Conservation (phyloP, 768 basidiomycete species). For the Kondoa subrosea region DNA sequence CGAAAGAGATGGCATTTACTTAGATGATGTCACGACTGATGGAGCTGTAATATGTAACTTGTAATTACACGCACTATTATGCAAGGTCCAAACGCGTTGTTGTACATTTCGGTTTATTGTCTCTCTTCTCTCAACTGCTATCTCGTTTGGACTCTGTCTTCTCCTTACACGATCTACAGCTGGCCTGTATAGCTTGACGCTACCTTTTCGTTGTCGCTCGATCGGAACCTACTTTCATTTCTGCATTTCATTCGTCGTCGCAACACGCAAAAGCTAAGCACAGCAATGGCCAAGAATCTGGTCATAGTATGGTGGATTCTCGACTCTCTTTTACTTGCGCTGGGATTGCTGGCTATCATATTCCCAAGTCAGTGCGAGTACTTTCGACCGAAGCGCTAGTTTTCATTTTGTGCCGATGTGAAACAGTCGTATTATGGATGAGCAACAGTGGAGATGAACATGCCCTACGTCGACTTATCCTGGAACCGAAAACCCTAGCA, state of each 20-base stretch:
- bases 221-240: no score
- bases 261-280: neutral
- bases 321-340: neutral
- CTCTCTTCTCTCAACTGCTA: neutral
- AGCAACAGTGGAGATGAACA: neutral
- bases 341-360: neutral
- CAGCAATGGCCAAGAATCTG: neutral
- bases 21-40: conserved; percentile 30
- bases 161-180: neutral
- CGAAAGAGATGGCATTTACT: conserved; percentile 20
- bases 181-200: neutral
- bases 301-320: neutral
- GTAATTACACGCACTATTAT: neutral
- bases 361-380: neutral
- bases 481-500: neutral
- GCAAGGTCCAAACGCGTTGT: neutral
- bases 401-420: neutral
- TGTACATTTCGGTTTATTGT: neutral
- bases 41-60: conserved; percentile 23
- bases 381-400: no score
- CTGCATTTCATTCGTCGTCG: neutral
- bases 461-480: neutral
- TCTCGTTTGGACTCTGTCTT: neutral
- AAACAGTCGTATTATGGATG: neutral
- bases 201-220: no score